Conservation (phyloP, 345 rosid genomes). For the Acer campestre region DNA sequence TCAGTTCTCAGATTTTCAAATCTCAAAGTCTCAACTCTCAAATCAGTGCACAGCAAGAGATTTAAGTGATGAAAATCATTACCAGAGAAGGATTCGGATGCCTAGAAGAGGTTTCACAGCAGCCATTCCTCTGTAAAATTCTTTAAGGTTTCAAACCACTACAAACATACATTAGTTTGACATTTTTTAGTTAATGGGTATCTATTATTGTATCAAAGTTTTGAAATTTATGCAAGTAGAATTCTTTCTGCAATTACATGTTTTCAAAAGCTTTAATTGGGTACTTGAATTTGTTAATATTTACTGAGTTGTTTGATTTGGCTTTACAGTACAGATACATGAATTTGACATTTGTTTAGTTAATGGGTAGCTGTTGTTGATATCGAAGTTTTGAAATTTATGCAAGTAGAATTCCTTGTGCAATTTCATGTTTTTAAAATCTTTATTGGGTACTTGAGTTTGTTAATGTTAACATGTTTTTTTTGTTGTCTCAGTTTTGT, state of each 20-base stretch:
- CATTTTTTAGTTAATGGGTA: neutral
- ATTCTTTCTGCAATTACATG: neutral
- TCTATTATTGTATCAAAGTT: neutral
- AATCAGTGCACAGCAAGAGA: too few relatives aligned
- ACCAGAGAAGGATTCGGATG: slow-evolving; percentile 24
- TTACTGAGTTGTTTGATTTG: neutral
- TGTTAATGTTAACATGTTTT: neutral
- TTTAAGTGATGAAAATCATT: too few relatives aligned
- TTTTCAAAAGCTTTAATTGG: neutral
- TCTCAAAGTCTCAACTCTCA: too few relatives aligned
- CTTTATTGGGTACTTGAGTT: neutral
- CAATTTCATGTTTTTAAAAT: neutral
- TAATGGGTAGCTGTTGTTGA: neutral
- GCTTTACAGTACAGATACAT: too few relatives aligned
- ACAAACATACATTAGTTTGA: too few relatives aligned
- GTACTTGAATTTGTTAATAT: neutral
- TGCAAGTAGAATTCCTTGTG: neutral
- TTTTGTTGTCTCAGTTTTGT: too few relatives aligned
- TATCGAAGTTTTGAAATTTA: neutral
- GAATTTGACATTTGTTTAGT: neutral
- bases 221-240: neutral
- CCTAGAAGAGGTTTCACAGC: slow-evolving; percentile 73
- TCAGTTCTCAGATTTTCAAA: too few relatives aligned
- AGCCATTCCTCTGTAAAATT: slow-evolving; percentile 76
- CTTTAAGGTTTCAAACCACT: slow-evolving; percentile 64